phyloP scores from a whole-genome alignment of 371 early-diverging fungal genomes.

The Smittium mucronatum region DNA sequence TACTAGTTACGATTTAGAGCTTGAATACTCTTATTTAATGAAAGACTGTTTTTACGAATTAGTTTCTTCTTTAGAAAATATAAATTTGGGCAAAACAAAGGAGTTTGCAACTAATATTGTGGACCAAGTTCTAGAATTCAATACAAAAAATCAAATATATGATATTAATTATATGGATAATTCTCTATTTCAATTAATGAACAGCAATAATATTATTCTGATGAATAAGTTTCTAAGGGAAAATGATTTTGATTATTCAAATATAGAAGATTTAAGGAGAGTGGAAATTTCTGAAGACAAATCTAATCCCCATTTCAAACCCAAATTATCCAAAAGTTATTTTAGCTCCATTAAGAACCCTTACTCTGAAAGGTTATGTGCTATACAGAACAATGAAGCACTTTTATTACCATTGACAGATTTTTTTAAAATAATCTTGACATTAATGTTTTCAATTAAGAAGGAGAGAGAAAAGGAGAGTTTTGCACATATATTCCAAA shows the following conservation, averaged over 20 bases:
- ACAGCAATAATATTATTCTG: not conserved
- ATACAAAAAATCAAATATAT: not conserved
- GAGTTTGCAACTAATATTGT: not conserved
- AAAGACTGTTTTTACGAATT: constrained; percentile 7
- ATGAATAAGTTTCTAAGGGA: not conserved
- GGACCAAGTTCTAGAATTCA: not conserved
- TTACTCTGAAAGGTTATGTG: not conserved
- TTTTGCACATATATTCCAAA: not conserved
- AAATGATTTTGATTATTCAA: not conserved
- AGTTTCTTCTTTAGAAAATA: not conserved
- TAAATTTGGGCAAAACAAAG: not conserved
- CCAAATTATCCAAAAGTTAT: not conserved
- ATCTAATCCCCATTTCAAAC: not conserved
- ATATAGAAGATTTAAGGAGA: not conserved
- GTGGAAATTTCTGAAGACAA: not conserved
- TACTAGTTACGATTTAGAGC: not conserved
- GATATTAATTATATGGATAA: constrained; percentile 1
- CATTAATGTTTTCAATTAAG: not conserved
- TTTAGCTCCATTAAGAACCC: not conserved
- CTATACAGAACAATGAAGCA: not conserved
- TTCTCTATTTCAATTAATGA: constrained; percentile 1
- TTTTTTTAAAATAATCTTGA: not conserved
- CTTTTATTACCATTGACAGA: not conserved
- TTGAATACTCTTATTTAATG: not conserved
- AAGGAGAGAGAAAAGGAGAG: not conserved